Conservation (phyloP, 139 green algal species). For the Pseudopediastrum boryanum region DNA sequence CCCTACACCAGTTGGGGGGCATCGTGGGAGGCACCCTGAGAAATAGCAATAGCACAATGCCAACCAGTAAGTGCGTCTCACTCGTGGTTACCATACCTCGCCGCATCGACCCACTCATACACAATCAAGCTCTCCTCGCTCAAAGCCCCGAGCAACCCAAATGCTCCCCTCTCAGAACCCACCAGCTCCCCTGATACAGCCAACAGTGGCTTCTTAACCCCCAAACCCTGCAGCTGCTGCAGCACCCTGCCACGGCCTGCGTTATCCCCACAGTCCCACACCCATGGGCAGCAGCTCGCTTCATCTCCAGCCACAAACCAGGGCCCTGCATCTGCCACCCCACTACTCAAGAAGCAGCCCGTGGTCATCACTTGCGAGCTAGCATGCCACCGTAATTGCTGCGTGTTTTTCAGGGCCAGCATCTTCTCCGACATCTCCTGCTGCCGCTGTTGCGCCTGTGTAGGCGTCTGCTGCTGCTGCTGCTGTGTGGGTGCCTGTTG, state of each 20-base stretch:
- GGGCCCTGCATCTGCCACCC: neutral
- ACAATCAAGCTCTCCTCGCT: slow-evolving; percentile 12
- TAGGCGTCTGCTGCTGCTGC: too few species aligned
- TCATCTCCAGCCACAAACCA: slow-evolving; percentile 29
- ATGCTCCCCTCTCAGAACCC: neutral
- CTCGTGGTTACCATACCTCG: neutral
- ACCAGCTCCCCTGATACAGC: slow-evolving; percentile 6
- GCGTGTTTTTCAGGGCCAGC: too few species aligned
- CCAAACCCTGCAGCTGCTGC: neutral
- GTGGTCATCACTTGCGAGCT: neutral
- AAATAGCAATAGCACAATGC: neutral
- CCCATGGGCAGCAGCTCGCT: neutral
- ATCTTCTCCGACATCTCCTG: too few species aligned
- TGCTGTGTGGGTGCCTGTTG: too few species aligned
- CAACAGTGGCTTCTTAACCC: neutral
- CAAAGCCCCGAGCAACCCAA: slow-evolving; percentile 25
- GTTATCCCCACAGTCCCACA: slow-evolving; percentile 35
- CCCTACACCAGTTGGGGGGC: neutral
- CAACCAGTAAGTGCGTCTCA: neutral
- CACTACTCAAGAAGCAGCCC: neutral
- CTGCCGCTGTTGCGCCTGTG: too few species aligned
- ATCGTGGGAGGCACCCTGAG: neutral
- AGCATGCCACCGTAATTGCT: too few species aligned
- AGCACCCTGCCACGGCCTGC: slow-evolving; percentile 16
- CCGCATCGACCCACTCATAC: neutral